Evolutionary conservation across 139 green algal species (phyloP), one percentile per base, ranked within the genome.

Genomic region (Haematococcus lacustris): DNA sequence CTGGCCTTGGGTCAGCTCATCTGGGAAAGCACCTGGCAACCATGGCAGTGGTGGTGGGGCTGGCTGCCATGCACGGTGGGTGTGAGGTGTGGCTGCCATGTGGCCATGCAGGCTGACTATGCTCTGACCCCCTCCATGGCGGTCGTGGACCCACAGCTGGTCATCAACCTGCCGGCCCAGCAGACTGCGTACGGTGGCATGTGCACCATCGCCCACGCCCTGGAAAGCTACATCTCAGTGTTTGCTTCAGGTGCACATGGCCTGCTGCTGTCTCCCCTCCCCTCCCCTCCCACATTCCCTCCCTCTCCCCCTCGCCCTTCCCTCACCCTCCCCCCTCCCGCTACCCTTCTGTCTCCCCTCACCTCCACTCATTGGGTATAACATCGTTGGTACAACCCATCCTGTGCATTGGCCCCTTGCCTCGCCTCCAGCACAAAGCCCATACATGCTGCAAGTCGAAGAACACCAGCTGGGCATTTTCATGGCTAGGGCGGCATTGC

Each of bases 181-280:
- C 73, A 89, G 39, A 89, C 83, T 5, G 83, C 83, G 23, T 81
- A 74, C 4, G 78, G 83, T 32, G 83, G 83, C 39, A 67, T 85
- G 43, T 78, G 85, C 61, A 78, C 82, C 0, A 60, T 89, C 23
- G 73, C 77, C 9, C 83, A 88, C 65, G 83, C 83, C 17, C 47
- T 88, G 26, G 83, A 88, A 74, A 77, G 66, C 43, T 89, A 87
- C 69, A 83, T 89, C 34, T 79, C 66, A 51, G 74, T 82, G 43
- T 78, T 77, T 30, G 70, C 79, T 21, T 88, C 83, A 38, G 74
- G 63, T 69, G 38, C 7, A 37, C 30, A 64, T n/a, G n/a, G n/a
- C n/a, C n/a, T n/a, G n/a, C n/a, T n/a, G n/a, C n/a, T n/a, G n/a
- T n/a, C n/a, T n/a, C n/a, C n/a, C n/a, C n/a, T n/a, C n/a, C n/a